Conservation (phyloP, 768 basidiomycete species). For the Saitozyma sp. region DNA sequence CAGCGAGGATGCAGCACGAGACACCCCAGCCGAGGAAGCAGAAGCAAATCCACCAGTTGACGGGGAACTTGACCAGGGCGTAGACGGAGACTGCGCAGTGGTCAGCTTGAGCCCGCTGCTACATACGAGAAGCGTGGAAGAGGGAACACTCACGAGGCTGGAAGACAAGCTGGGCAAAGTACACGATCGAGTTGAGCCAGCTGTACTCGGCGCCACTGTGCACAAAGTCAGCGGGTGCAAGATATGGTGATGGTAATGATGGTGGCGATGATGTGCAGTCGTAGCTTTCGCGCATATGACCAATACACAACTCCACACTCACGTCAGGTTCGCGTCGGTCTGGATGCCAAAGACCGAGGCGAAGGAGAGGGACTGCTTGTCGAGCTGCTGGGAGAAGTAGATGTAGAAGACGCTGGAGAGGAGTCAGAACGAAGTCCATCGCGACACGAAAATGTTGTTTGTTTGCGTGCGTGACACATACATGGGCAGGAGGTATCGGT, state of each 20-base stretch:
- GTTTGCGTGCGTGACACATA: not conserved
- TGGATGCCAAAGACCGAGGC: constrained; percentile 58
- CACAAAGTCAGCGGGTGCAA: not conserved
- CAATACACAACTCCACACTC: constrained; percentile 27
- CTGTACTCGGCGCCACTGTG: constrained; percentile 28
- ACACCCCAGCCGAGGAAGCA: constrained; percentile 58
- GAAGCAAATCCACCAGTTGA: constrained; percentile 46
- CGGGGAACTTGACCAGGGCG: constrained; percentile 23
- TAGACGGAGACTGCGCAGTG: constrained; percentile 15
- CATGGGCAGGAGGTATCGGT: constrained; percentile 17
- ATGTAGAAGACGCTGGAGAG: constrained; percentile 11
- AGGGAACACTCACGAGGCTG: constrained; percentile 24
- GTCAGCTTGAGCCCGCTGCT: not conserved
- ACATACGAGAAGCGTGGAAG: not conserved
- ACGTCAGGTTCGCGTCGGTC: constrained; percentile 52
- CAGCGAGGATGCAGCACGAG: constrained; percentile 54
- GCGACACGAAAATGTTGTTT: not conserved
- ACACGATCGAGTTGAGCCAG: constrained; percentile 38
- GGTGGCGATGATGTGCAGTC: too few species aligned
- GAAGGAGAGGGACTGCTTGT: constrained; percentile 58
- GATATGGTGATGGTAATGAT: not conserved
- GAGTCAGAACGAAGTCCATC: not conserved
- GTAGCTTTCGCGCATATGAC: too few species aligned
- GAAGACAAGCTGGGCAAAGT: constrained; percentile 37
- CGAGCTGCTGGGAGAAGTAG: constrained; percentile 32